Percentiles rank a stretch among this genome's conserved stretches.
phyloP scores from a whole-genome alignment of 352 stramenopile genomes.

The Halophytophthora polymorphica region DNA sequence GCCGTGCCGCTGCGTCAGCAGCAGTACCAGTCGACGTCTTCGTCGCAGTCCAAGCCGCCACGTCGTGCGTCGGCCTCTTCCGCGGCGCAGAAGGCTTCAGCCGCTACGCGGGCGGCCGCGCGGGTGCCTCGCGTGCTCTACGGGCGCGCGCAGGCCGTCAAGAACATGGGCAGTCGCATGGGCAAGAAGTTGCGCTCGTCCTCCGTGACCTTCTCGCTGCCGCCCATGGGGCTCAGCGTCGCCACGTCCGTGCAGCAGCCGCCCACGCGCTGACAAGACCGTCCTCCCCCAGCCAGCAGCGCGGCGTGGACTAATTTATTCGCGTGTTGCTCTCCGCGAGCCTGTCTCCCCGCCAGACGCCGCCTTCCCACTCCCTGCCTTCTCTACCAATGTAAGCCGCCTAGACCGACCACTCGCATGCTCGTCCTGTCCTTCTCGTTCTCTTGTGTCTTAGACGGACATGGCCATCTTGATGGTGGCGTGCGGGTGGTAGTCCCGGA shows the following conservation, averaged over 20 bases:
- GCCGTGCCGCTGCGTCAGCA: constrained; percentile 9
- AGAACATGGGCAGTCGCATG: constrained; percentile 54
- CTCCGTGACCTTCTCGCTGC: constrained; percentile 68
- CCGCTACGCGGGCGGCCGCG: constrained; percentile 14
- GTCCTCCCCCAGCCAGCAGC: too few relatives aligned
- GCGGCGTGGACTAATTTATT: too few relatives aligned
- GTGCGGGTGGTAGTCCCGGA: constrained; percentile 96
- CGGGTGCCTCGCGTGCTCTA: constrained; percentile 51
- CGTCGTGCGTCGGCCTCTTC: too few relatives aligned
- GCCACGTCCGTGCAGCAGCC: constrained; percentile 56
- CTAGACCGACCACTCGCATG: not conserved
- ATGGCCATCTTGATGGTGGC: constrained; percentile 99
- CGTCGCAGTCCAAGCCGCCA: too few relatives aligned
- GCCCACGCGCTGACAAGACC: constrained; percentile 21
- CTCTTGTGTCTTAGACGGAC: constrained; percentile 72
- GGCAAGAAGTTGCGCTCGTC: constrained; percentile 66
- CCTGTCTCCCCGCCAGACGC: too few relatives aligned
- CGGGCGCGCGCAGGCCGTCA: constrained; percentile 51
- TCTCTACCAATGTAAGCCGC: too few relatives aligned
- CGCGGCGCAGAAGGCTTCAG: constrained; percentile 13
- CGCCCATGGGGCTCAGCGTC: constrained; percentile 63
- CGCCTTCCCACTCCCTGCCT: too few relatives aligned
- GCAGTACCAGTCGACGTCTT: constrained; percentile 1
- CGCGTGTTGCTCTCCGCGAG: too few relatives aligned
- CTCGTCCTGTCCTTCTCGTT: not conserved